Conservation (phyloP, 2,329 filamentous ascomycete genomes). For the Xylaria polymorpha region DNA sequence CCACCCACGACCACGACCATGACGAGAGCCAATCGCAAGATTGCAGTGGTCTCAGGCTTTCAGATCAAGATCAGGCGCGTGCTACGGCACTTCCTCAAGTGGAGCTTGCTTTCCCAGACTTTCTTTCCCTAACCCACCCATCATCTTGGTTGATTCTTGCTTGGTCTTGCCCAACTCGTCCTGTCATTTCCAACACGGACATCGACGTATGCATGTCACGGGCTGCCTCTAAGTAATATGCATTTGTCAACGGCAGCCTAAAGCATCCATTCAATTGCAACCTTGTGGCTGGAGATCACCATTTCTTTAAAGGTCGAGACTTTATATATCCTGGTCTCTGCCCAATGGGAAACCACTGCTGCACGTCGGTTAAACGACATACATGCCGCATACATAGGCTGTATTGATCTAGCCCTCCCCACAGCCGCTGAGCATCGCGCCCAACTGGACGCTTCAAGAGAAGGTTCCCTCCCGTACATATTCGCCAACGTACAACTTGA, state of each 20-base stretch:
- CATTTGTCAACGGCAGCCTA: constrained; percentile 32
- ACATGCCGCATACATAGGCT: constrained; percentile 34
- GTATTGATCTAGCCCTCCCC: constrained; percentile 31
- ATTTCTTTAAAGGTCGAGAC: constrained; percentile 23
- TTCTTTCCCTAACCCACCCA: not conserved
- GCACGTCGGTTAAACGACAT: constrained; percentile 32
- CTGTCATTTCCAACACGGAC: not conserved
- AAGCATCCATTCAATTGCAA: constrained; percentile 24
- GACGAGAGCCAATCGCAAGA: constrained; percentile 7
- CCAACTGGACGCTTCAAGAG: constrained; percentile 25
- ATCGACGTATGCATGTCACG: constrained; percentile 3
- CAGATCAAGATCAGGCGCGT: not conserved
- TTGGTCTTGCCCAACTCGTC: constrained; percentile 6
- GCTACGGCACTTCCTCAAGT: not conserved
- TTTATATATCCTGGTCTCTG: constrained; percentile 11
- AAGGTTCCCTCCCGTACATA: constrained; percentile 21
- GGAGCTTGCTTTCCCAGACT: not conserved
- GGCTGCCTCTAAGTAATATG: constrained; percentile 19
- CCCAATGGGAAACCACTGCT: constrained; percentile 28
- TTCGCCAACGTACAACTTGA: constrained; percentile 23
- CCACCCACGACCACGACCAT: not conserved
- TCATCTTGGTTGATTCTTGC: not conserved
- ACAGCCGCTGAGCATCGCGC: constrained; percentile 21
- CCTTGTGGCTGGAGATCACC: constrained; percentile 37
- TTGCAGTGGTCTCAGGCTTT: constrained; percentile 1